phyloP scores from a whole-genome alignment of 176 grass and related monocot genomes.

The Panicum miliaceum region DNA sequence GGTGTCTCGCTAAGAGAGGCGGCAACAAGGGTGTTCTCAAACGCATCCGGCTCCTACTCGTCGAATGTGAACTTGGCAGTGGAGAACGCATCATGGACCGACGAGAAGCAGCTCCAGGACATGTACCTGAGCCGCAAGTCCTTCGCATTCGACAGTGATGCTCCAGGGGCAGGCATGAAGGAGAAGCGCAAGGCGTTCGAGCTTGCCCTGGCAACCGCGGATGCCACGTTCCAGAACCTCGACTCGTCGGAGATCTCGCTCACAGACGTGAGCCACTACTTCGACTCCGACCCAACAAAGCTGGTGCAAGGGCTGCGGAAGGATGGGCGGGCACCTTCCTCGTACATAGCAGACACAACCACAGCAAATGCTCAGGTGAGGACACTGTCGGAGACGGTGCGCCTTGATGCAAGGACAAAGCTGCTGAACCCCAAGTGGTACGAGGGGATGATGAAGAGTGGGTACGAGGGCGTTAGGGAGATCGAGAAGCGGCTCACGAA shows the following conservation, averaged over 20 bases:
- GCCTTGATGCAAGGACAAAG: constrained; percentile 92
- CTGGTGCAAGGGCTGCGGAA: constrained; percentile 86
- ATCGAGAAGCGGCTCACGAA: constrained; percentile 98
- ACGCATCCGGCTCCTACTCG: constrained; percentile 96
- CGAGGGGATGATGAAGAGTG: constrained; percentile 97
- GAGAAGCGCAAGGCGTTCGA: constrained; percentile 93
- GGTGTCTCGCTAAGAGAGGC: constrained; percentile 82
- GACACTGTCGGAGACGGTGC: constrained; percentile 84
- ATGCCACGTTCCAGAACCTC: constrained; percentile 98
- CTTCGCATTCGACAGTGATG: constrained; percentile 89
- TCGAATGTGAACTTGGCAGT: constrained; percentile 97
- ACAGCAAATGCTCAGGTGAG: constrained; percentile 98
- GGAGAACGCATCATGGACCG: constrained; percentile 96
- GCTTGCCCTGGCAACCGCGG: constrained; percentile 85
- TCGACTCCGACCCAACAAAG: constrained; percentile 96
- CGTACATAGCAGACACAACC: constrained; percentile 94
- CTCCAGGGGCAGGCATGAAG: constrained; percentile 85
- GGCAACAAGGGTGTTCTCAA: constrained; percentile 95
- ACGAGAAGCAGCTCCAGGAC: constrained; percentile 97
- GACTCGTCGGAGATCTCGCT: constrained; percentile 98
- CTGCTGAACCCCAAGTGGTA: constrained; percentile 99
- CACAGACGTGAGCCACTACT: constrained; percentile 99
- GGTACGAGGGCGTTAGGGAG: constrained; percentile 90
- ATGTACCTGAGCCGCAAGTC: constrained; percentile 99
- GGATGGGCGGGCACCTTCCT: constrained; percentile 80